A percentile compares a stretch with the other conserved stretches of the same genome.
phyloP scores from a whole-genome alignment of 2,329 filamentous ascomycete genomes.

The Trichoderma sp. region DNA sequence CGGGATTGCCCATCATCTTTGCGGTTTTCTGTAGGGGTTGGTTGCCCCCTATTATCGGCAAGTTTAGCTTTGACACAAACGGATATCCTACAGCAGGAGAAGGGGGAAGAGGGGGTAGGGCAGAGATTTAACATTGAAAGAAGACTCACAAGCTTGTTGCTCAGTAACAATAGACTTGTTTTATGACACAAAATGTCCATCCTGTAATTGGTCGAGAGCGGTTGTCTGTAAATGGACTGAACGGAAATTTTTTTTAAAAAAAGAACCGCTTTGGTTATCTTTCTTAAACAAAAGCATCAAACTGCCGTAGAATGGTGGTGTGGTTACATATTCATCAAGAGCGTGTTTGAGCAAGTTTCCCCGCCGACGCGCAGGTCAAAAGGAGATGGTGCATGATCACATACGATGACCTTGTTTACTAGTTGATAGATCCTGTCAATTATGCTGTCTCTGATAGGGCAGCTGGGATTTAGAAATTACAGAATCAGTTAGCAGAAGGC shows the following conservation, averaged over 20 bases:
- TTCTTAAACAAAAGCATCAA: background rate
- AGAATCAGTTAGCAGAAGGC: background rate
- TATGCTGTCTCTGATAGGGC: background rate
- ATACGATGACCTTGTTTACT: background rate
- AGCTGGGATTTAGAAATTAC: background rate
- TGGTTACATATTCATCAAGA: background rate
- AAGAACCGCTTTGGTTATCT: background rate
- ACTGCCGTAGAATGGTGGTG: background rate
- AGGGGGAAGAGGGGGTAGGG: background rate
- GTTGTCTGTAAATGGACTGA: background rate
- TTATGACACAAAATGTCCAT: background rate
- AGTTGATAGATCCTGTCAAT: background rate
- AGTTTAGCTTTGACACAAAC: background rate
- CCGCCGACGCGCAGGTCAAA: background rate
- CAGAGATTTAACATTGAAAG: background rate
- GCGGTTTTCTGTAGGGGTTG: background rate
- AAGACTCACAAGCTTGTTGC: background rate
- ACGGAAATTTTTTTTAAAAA: background rate
- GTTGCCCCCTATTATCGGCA: background rate
- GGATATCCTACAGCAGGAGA: background rate
- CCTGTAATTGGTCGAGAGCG: background rate
- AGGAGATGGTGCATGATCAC: background rate
- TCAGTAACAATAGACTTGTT: background rate
- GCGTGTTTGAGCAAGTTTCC: background rate
- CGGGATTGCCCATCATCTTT: background rate